A percentile compares a stretch with the other conserved stretches of the same genome.
These are phyloP conservation scores for Skeletonema grethae DNA, from an alignment of 108 stramenopile species.

Conservation along the genomic window DNA sequence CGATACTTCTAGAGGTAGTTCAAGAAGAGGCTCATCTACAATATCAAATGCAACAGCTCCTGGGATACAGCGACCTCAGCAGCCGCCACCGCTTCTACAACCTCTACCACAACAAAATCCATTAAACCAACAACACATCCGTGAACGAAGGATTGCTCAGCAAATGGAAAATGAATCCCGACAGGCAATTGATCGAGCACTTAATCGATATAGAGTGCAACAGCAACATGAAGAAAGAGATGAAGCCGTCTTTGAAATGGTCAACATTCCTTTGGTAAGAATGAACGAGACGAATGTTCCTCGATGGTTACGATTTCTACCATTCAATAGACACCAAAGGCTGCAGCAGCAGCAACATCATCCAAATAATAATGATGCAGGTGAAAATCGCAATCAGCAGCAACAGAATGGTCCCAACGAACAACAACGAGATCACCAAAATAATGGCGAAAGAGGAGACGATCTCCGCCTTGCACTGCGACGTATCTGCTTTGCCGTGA, in stretches of 20 bases:
- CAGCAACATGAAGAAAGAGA: not conserved
- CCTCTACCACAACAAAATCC: not conserved
- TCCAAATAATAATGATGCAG: not conserved
- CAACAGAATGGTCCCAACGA: not conserved
- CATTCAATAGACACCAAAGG: not conserved
- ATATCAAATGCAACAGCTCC: not conserved
- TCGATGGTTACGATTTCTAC: not conserved
- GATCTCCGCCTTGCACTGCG: slow-evolving; percentile 24
- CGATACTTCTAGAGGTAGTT: not conserved
- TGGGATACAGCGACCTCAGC: not conserved
- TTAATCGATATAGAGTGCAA: slow-evolving; percentile 12
- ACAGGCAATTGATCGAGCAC: slow-evolving; percentile 22
- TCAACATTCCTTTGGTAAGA: slow-evolving; percentile 19
- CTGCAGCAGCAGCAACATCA: not conserved
- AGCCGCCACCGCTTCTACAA: not conserved
- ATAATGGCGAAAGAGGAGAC: not conserved
- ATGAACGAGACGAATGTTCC: not conserved
- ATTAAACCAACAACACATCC: slow-evolving; percentile 8
- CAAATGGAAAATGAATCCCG: slow-evolving; percentile 23
- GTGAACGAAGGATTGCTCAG: slow-evolving; percentile 1
- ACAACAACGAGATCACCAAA: not conserved
- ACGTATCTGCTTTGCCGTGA: slow-evolving; percentile 26
- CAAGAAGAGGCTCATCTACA: not conserved
- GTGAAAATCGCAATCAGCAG: not conserved
- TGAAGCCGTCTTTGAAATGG: slow-evolving; percentile 11